These are phyloP conservation scores for Angophora floribunda DNA, from an alignment of 345 rosid genomes.

Conservation along the genomic window DNA sequence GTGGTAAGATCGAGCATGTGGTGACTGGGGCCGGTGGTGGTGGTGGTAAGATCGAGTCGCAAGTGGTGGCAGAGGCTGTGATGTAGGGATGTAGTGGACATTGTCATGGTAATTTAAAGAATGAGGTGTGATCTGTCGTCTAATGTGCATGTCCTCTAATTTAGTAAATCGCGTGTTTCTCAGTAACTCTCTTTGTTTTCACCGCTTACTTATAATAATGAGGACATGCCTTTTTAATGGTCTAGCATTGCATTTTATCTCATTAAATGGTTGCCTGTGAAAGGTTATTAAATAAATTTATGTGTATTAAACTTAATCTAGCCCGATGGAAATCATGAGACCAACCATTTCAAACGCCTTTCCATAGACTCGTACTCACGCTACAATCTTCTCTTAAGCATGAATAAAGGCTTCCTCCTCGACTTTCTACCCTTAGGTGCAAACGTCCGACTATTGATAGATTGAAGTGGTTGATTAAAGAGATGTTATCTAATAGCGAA, in stretches of 20 bases:
- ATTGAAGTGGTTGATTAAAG: background rate
- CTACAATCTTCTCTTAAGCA: background rate
- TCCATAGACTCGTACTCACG: background rate
- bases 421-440: background rate
- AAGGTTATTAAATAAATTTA: background rate
- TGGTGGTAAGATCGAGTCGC: background rate
- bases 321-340: background rate
- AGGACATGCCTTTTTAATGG: background rate
- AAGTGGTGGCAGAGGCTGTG: background rate
- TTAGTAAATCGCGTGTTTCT: background rate
- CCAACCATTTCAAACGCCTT: background rate
- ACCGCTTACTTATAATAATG: background rate
- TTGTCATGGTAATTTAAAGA: background rate
- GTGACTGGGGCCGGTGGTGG: background rate
- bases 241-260: background rate
- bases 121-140: background rate
- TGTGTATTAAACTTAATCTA: background rate
- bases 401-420: background rate
- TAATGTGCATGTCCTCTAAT: background rate
- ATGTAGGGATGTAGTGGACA: background rate
- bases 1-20: background rate
- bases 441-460: background rate
- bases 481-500: background rate
- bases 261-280: background rate
- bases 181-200: background rate